phyloP scores from a whole-genome alignment of 768 basidiomycete species.

The Lactarius hatsudake region DNA sequence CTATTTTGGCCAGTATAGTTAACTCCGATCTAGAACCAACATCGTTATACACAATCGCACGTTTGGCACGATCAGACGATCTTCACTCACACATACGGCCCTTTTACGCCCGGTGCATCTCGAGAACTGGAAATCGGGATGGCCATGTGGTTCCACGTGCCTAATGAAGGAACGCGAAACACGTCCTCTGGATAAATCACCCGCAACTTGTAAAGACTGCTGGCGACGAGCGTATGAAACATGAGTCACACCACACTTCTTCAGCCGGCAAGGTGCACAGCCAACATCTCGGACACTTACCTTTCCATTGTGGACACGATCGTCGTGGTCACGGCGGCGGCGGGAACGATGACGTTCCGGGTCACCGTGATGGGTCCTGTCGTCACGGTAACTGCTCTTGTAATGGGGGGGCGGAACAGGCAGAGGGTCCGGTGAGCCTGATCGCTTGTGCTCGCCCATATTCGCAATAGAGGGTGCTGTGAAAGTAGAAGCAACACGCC shows the following conservation, averaged over 20 bases:
- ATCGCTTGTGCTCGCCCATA: conserved; percentile 7
- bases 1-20: conserved; percentile 41
- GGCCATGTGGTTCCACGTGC: conserved; percentile 6
- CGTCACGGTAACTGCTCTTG: conserved; percentile 13
- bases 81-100: conserved; percentile 37
- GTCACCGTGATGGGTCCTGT: neutral
- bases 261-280: neutral
- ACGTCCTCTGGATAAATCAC: neutral
- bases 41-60: neutral
- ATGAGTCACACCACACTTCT: conserved; percentile 4
- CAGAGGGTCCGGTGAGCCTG: conserved; percentile 21
- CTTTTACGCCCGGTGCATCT: conserved; percentile 46
- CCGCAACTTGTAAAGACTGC: neutral
- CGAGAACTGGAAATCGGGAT: conserved; percentile 38
- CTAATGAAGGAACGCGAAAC: neutral
- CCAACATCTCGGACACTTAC: conserved; percentile 3
- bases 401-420: conserved; percentile 17
- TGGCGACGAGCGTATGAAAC: neutral
- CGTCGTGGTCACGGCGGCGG: conserved; percentile 14
- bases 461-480: conserved; percentile 19
- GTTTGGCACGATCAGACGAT: neutral
- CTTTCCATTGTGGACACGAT: conserved; percentile 8
- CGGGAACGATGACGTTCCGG: conserved; percentile 18
- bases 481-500: neutral
- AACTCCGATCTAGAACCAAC: conserved; percentile 42